Base-by-base conservation (phyloP, 2,329 filamentous ascomycete species). In the Neodidymelliopsis sp. region DNA sequence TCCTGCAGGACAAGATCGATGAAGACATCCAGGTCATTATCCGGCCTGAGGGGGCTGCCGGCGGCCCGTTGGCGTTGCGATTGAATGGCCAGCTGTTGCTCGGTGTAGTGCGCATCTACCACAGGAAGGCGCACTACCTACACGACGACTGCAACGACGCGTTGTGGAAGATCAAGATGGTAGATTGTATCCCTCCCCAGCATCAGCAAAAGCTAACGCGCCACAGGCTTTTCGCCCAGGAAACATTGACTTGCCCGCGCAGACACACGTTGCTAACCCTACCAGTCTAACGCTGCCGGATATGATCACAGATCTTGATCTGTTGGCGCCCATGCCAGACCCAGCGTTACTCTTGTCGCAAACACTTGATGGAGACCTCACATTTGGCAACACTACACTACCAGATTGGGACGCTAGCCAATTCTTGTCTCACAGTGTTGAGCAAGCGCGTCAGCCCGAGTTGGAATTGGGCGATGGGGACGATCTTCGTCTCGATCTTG, bases 131-230 rank as follows among this genome's bases (percentile, higher is more conserved):
- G 68, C 89, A 92, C 66, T 99, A 99, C 74, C 79, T 99, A 39
- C 80, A 97, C 36, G 94, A 99, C 68, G 94, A 99, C 71, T 99
- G 94, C 77, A 97, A 96, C 67, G 94, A 99, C 75, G 93, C 93
- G 28, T 80, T 99, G 59, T 87, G 96, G 81, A 97, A 97, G 78
- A 97, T 99, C 66, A 97, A 97, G 72, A 95, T 97, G 91, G 93
- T 97, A 77, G 29, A 59, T 41, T 11, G 3, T 7, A 4, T 16
- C 30, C 3, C 8, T 4, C 25, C 1, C n/a, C 8, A 2, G 8
- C 15, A 8, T 4, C 15, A 15, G 11, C 35, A 31, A 19, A 24
- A 20, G 25, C 59, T 70, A 37, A 69, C 50, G 38, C 42, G 7
- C 56, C 44, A 15, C 23, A 49, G 93, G 93, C 94, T 30, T 99